phyloP scores from a whole-genome alignment of 108 stramenopile species.

The Pseudonitzschia multiseries region DNA sequence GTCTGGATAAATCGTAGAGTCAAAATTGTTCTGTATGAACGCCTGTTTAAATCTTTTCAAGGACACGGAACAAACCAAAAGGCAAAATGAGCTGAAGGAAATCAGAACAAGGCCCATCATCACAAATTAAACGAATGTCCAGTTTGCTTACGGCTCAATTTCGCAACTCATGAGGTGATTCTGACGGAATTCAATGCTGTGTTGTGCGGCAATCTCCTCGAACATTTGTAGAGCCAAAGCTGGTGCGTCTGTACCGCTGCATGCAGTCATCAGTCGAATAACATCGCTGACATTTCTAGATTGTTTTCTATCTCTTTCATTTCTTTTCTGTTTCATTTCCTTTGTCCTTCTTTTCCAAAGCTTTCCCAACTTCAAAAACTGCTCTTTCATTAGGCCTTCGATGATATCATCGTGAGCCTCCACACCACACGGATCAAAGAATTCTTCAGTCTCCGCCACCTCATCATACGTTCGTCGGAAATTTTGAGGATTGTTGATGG shows the following conservation, averaged over 20 bases:
- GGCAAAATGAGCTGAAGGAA: no score
- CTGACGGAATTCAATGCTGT: conserved; percentile 15
- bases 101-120: no score
- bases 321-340: not conserved
- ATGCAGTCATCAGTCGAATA: conserved; percentile 60
- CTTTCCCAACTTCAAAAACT: conserved; percentile 48
- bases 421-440: conserved; percentile 70
- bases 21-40: conserved; percentile 69
- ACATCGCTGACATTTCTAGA: conserved; percentile 36
- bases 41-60: conserved; percentile 60
- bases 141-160: conserved; percentile 46
- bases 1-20: conserved; percentile 64
- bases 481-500: conserved; percentile 40
- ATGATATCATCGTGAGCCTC: conserved; percentile 80
- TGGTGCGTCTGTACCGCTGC: conserved; percentile 78
- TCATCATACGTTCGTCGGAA: conserved; percentile 37
- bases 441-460: conserved; percentile 38
- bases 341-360: conserved; percentile 29
- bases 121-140: no score
- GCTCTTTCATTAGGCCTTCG: conserved; percentile 53
- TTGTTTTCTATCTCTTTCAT: no score
- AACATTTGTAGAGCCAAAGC: conserved; percentile 64
- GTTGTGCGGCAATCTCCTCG: conserved; percentile 37
- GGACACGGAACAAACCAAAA: no score
- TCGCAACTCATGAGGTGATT: conserved; percentile 70